Evolutionary conservation across 2,329 filamentous ascomycete species (phyloP), one percentile per base, ranked within the genome.

Genomic region (Ophiostoma ulmi): DNA sequence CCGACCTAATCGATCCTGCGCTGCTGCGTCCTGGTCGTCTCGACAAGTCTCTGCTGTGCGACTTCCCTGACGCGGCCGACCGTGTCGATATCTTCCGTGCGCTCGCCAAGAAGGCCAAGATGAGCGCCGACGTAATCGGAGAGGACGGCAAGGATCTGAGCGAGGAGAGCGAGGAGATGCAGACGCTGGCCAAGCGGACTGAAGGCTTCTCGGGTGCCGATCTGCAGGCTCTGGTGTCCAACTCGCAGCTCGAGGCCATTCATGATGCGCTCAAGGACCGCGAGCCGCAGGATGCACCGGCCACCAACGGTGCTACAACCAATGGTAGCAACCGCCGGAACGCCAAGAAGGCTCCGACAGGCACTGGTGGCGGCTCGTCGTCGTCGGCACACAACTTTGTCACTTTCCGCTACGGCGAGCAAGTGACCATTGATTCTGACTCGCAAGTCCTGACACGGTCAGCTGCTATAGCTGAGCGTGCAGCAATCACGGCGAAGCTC

Each of bases 181-280:
- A 81, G n/a, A 91, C 94, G 73, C 87, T 99, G 35, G 94, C 93
- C 0, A 83, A 83, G 20, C 84, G 88, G 20, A 98, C 94, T 0
- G 91, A 95, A 72, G 95, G 95, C 11, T 97, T 96, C 79, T 95
- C 92, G 0, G 95, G 95, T 14, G 95, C 95, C 0, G 95, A 99
- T 80, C 83, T 99, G 3, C 95, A 99, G 79, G 95, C 94, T 0
- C 86, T 99, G 7, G 89, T 98, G 63, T 97, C 97, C 76, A 99
- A 99, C 75, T 94, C 95, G 0, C 95, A 99, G 78, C 86, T 99
- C 6, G 94, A 98, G 81, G 95, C 95, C 38, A 97, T 99, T 74
- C 95, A 99, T 78, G 94, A 97, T 75, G 89, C 96, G 2, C 86
- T 99, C 0, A 90, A 88, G 70, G 87, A 90, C 76, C 83, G 88